phyloP scores from a whole-genome alignment of 2,329 filamentous ascomycete genomes.

The Diplodia seriata region DNA sequence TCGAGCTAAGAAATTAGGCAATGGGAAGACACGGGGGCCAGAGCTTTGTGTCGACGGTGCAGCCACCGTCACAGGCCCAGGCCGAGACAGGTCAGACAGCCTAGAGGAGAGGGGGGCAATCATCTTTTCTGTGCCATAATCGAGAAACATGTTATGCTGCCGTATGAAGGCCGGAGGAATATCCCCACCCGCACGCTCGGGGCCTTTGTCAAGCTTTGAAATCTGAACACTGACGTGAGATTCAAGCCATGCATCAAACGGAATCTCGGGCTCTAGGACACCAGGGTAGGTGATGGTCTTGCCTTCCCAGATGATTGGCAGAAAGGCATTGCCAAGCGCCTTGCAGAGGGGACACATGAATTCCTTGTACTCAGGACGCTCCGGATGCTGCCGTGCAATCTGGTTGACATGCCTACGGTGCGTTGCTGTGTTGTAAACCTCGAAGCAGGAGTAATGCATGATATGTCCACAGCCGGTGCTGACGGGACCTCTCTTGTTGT shows the following conservation, averaged over 20 bases:
- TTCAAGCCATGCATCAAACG: constrained; percentile 74
- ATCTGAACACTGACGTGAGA: constrained; percentile 61
- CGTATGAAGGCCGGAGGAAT: constrained; percentile 40
- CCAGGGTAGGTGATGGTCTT: constrained; percentile 84
- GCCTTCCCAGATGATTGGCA: constrained; percentile 94
- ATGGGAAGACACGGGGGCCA: constrained; percentile 8
- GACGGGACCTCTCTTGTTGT: constrained; percentile 75
- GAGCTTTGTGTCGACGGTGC: constrained; percentile 17
- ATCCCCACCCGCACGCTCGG: constrained; percentile 42
- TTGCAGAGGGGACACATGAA: constrained; percentile 98
- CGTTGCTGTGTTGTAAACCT: constrained; percentile 86
- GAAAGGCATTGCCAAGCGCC: constrained; percentile 90
- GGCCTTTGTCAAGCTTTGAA: constrained; percentile 57
- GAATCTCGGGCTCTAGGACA: constrained; percentile 62
- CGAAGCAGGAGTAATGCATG: constrained; percentile 97
- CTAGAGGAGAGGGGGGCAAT: constrained; percentile 57
- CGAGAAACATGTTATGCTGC: constrained; percentile 58
- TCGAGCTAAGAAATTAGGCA: constrained; percentile 11
- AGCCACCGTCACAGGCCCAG: constrained; percentile 23
- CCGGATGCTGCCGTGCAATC: constrained; percentile 92
- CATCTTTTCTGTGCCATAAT: constrained; percentile 59
- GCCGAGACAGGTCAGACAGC: constrained; percentile 46
- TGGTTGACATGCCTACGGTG: constrained; percentile 85
- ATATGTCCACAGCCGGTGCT: constrained; percentile 95
- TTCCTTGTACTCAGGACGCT: constrained; percentile 78